Evolutionary conservation across 257 asterid species (phyloP), one percentile per base, ranked within the genome.

Genomic region (Prunella vulgaris): DNA sequence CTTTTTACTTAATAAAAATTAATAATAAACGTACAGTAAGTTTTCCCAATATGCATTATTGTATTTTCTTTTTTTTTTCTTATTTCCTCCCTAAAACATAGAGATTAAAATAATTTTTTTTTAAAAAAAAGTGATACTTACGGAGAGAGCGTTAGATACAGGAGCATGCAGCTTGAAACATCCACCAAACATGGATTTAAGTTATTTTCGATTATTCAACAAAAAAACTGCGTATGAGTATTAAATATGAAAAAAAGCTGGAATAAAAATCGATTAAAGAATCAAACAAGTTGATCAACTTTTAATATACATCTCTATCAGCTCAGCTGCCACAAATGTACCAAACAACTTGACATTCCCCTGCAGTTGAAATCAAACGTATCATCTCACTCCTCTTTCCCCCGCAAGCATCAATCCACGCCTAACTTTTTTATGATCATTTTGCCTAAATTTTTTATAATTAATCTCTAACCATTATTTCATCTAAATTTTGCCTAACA

Each of bases 101-200:
- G n/a, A n/a, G n/a, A n/a, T n/a, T n/a, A n/a, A n/a, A n/a, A n/a
- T n/a, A n/a, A n/a, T n/a, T n/a, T n/a, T n/a, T n/a, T n/a, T n/a
- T n/a, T n/a, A n/a, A n/a, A n/a, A 25, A 25, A 3, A 59, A 14
- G 33, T 21, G n/a, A 18, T 54, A 69, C 89, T 73, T 68, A 84
- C 85, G 15, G 85, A 75, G 52, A 85, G 3, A 37, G 90, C 75
- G 54, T 80, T 62, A 4, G 86, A 69, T 15, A 56, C 20, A 40
- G 28, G 65, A 25, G 74, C 33, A 46, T 56, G 76, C 68, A 76
- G 75, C 76, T 74, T 82, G 80, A 85, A 82, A 66, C 90, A 82
- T 18, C 77, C 74, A 65, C 84, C 75, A 14, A 82, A 52, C 90
- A 82, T 84, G 1, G 13, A 5, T 40, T 0, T 10, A 10, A 14